Evolutionary conservation across 139 green algal species (phyloP).

Genomic region (Chlamydomonas incerta): DNA sequence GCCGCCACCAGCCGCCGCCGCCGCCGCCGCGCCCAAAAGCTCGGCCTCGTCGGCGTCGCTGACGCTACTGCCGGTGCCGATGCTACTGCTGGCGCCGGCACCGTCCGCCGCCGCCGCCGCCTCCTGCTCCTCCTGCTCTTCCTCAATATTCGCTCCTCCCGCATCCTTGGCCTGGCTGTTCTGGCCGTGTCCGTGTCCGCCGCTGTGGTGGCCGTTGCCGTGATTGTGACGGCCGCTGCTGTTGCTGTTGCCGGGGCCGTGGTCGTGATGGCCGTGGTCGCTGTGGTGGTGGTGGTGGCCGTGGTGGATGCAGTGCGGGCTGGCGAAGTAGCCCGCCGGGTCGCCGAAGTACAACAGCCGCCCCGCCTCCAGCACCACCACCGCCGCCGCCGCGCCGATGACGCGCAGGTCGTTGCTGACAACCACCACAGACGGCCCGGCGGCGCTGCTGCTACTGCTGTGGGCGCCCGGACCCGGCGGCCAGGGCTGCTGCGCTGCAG

Average conservation of each 20-base stretch:
- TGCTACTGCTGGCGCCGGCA: too few species aligned
- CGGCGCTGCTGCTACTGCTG: not conserved
- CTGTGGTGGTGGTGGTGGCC: not conserved
- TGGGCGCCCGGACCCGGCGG: too few species aligned
- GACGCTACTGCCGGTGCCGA: too few species aligned
- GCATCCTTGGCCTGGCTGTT: too few species aligned
- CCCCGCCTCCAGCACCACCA: constrained; percentile 53
- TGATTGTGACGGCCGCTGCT: not conserved
- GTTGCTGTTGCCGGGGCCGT: not conserved
- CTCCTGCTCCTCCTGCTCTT: not conserved
- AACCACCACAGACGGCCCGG: constrained; percentile 60
- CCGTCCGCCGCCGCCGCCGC: not conserved
- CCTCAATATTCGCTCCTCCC: too few species aligned
- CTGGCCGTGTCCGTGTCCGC: too few species aligned
- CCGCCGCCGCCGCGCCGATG: constrained; percentile 52
- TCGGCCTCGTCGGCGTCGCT: too few species aligned
- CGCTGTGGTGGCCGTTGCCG: too few species aligned
- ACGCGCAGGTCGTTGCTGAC: constrained; percentile 53
- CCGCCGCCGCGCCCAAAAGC: too few species aligned
- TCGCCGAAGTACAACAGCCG: constrained; percentile 40
- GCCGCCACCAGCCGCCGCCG: too few species aligned
- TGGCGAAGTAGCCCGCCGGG: constrained; percentile 19
- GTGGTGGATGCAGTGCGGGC: constrained; percentile 4
- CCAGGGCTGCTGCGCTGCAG: too few species aligned
- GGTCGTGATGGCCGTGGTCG: not conserved